Evolutionary conservation across 148 eudicot genomes (phyloP).

Genomic region (Amaranthus palmeri): DNA sequence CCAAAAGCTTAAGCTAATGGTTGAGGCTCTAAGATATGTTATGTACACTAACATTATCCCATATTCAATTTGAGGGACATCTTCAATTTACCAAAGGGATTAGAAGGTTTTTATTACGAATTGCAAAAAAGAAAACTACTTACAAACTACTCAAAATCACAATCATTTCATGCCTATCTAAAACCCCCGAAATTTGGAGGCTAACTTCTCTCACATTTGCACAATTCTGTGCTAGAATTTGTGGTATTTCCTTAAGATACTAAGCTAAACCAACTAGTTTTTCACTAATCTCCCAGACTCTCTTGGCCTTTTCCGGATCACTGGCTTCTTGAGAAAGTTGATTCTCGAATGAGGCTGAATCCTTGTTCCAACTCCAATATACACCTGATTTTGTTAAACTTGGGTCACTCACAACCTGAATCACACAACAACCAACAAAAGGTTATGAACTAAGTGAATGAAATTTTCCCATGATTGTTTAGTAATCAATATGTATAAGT

Average conservation of each 20-base stretch:
- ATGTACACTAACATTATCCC: too few relatives aligned
- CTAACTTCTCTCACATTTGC: not conserved
- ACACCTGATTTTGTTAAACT: slow-evolving; percentile 74
- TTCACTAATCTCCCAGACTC: slow-evolving; percentile 70
- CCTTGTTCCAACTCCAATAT: slow-evolving; percentile 82
- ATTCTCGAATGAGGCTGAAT: slow-evolving; percentile 60
- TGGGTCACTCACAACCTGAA: slow-evolving; percentile 62
- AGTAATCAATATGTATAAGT: too few relatives aligned
- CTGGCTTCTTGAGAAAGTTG: slow-evolving; percentile 63
- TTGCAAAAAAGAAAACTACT: too few relatives aligned
- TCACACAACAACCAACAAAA: not conserved
- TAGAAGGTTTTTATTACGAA: too few relatives aligned
- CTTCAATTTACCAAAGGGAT: too few relatives aligned
- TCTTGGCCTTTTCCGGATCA: slow-evolving; percentile 51
- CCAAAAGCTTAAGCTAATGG: too few relatives aligned
- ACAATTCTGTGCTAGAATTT: not conserved
- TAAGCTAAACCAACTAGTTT: slow-evolving; percentile 62
- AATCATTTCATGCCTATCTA: not conserved
- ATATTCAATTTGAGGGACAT: too few relatives aligned
- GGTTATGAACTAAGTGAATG: not conserved
- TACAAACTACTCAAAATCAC: too few relatives aligned
- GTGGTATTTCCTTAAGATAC: not conserved
- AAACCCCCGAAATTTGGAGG: not conserved
- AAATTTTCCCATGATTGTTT: not conserved
- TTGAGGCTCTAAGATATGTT: too few relatives aligned